Percentiles rank a stretch among this genome's conserved stretches.
phyloP scores from a whole-genome alignment of 805 yeast genomes.

The Cephaloascus fragrans region DNA sequence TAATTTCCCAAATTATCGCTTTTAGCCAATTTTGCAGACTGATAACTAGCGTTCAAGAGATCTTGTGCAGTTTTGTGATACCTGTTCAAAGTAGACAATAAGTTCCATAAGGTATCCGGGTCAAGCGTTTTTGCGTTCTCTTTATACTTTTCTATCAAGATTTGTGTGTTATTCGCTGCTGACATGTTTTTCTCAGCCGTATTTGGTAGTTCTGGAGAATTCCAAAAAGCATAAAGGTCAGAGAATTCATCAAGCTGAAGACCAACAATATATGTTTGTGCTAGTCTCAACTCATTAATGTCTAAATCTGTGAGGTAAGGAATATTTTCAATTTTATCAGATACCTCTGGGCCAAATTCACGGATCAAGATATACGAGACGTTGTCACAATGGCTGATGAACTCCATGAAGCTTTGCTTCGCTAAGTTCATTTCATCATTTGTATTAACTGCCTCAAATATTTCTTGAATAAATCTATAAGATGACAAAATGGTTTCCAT shows the following conservation, averaged over 20 bases:
- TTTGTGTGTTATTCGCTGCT: conserved; percentile 34
- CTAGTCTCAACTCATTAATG: conserved; percentile 19
- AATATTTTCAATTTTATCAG: conserved; percentile 12
- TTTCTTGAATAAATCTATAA: conserved; percentile 18
- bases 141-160: conserved; percentile 26
- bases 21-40: conserved; percentile 8
- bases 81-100: conserved; percentile 24
- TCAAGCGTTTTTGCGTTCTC: conserved; percentile 4
- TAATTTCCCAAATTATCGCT: conserved; percentile 8
- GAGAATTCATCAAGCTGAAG: conserved; percentile 16
- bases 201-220: conserved; percentile 11
- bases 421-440: conserved; percentile 6
- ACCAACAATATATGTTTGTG: conserved; percentile 16
- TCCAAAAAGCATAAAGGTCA: conserved; percentile 24
- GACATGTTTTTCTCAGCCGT: conserved; percentile 26
- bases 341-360: conserved; percentile 9
- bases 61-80: conserved; percentile 30
- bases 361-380: conserved; percentile 11
- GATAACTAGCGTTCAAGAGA: conserved; percentile 11
- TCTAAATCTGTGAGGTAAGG: conserved; percentile 17
- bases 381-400: background rate
- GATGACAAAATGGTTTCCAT: conserved; percentile 8
- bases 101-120: conserved; percentile 24
- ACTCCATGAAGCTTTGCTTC: background rate
- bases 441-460: conserved; percentile 16